These are phyloP conservation scores for Hagleromyces aurorensis DNA, from an alignment of 805 yeast species.

Conservation along the genomic window DNA sequence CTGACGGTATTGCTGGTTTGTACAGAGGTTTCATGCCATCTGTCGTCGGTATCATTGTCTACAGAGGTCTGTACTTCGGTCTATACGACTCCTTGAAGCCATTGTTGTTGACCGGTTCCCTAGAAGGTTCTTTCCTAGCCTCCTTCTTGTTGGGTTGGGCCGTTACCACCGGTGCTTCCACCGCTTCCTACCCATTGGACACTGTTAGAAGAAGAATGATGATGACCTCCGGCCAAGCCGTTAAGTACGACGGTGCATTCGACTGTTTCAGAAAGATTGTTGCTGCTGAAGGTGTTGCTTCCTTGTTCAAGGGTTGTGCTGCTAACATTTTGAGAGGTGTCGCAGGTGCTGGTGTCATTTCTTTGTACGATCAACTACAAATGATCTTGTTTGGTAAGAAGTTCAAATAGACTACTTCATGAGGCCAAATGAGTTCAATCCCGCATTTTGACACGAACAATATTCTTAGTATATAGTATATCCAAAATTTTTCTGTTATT, in stretches of 20 bases:
- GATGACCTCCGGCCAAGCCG: constrained; percentile 99
- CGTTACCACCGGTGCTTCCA: constrained; percentile 97
- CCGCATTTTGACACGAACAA: too few species aligned
- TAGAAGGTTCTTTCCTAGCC: constrained; percentile 91
- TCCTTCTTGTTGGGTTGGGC: constrained; percentile 96
- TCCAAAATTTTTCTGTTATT: constrained; percentile 1
- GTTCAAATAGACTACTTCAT: constrained; percentile 47
- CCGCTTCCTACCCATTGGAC: constrained; percentile 98
- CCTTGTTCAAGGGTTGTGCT: constrained; percentile 98
- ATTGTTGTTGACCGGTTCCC: constrained; percentile 84
- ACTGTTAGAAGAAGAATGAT: constrained; percentile 99
- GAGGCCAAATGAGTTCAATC: not conserved
- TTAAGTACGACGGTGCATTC: constrained; percentile 90
- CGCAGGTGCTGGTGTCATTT: constrained; percentile 99
- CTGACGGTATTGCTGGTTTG: constrained; percentile 97
- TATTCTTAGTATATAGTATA: not conserved
- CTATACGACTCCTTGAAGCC: constrained; percentile 95
- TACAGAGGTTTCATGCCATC: constrained; percentile 99
- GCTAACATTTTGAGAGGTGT: constrained; percentile 99
- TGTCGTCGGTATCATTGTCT: constrained; percentile 93
- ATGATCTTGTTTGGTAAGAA: constrained; percentile 92
- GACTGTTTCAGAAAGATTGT: constrained; percentile 89
- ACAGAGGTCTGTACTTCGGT: constrained; percentile 99
- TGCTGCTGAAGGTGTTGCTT: constrained; percentile 88
- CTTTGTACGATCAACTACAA: constrained; percentile 96